Evolutionary conservation across 805 yeast genomes (phyloP).

Genomic region (Candida michaelii): DNA sequence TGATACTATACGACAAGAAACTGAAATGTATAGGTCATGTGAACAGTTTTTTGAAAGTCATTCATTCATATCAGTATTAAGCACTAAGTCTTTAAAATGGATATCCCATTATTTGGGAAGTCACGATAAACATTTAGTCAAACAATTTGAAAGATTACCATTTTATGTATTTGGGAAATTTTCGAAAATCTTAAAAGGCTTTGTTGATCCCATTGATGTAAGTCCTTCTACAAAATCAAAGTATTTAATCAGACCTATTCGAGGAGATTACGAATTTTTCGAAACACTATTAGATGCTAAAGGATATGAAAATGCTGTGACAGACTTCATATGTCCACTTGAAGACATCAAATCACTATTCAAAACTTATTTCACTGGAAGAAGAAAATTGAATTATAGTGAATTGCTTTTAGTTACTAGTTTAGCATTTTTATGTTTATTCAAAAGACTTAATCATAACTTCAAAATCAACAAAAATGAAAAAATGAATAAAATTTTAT

Average conservation of each 20-base stretch:
- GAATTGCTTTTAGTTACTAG: slow-evolving; percentile 11
- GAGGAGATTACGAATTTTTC: slow-evolving; percentile 15
- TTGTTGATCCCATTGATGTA: slow-evolving; percentile 32
- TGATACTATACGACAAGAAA: not conserved
- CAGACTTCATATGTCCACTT: not conserved
- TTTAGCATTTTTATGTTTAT: slow-evolving; percentile 5
- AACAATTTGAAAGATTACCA: slow-evolving; percentile 32
- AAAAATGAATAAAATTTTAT: not conserved
- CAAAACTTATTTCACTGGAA: slow-evolving; percentile 5
- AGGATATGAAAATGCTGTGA: not conserved
- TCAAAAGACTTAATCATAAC: not conserved
- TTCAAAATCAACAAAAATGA: not conserved
- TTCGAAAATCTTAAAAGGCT: slow-evolving; percentile 20
- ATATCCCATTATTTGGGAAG: slow-evolving; percentile 27
- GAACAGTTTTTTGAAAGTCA: slow-evolving; percentile 36
- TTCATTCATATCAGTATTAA: slow-evolving; percentile 35
- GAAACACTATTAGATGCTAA: slow-evolving; percentile 4
- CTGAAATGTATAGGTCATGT: slow-evolving; percentile 3
- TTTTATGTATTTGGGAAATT: slow-evolving; percentile 20
- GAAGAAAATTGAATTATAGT: slow-evolving; percentile 9
- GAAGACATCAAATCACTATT: slow-evolving; percentile 1
- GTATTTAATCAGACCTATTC: slow-evolving; percentile 25
- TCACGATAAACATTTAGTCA: slow-evolving; percentile 18
- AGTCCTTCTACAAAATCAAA: slow-evolving; percentile 19
- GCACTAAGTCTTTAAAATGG: slow-evolving; percentile 34